A percentile compares a stretch with the other conserved stretches of the same genome.
These are phyloP conservation scores for Xylaria grammica DNA, from an alignment of 495 filamentous ascomycete genomes.

Conservation along the genomic window DNA sequence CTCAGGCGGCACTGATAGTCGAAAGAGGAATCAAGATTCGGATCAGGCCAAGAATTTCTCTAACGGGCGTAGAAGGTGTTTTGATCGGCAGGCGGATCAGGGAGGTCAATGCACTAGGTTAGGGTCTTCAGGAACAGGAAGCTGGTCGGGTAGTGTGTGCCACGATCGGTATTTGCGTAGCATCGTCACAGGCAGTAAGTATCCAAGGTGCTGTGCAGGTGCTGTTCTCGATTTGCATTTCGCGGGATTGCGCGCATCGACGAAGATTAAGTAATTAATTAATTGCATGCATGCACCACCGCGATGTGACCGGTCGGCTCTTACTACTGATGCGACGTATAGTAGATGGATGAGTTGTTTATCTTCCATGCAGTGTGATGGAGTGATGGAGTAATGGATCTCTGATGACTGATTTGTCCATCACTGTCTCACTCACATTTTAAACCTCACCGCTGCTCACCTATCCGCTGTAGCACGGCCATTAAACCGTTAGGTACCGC, in stretches of 20 bases:
- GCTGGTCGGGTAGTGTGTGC: no score
- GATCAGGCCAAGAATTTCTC: conserved; percentile 9
- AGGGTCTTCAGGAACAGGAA: conserved; percentile 4
- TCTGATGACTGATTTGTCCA: neutral
- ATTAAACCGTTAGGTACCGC: no score
- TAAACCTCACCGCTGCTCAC: neutral
- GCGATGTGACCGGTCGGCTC: no score
- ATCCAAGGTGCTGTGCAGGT: no score
- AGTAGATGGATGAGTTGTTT: neutral
- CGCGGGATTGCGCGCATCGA: no score
- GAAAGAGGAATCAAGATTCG: conserved; percentile 6
- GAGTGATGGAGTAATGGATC: neutral
- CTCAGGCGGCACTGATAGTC: neutral
- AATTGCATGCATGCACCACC: no score
- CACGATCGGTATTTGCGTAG: no score
- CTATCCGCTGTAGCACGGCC: neutral
- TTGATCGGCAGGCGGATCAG: conserved; percentile 8
- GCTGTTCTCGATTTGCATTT: no score
- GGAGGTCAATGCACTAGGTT: neutral
- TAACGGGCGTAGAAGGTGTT: neutral
- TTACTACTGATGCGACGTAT: neutral
- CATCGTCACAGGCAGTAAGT: no score
- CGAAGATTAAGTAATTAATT: no score
- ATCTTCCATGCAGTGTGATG: neutral
- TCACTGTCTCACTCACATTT: neutral